These are phyloP conservation scores for Nitzschia sp. DNA, from an alignment of 108 stramenopile genomes.

Conservation along the genomic window DNA sequence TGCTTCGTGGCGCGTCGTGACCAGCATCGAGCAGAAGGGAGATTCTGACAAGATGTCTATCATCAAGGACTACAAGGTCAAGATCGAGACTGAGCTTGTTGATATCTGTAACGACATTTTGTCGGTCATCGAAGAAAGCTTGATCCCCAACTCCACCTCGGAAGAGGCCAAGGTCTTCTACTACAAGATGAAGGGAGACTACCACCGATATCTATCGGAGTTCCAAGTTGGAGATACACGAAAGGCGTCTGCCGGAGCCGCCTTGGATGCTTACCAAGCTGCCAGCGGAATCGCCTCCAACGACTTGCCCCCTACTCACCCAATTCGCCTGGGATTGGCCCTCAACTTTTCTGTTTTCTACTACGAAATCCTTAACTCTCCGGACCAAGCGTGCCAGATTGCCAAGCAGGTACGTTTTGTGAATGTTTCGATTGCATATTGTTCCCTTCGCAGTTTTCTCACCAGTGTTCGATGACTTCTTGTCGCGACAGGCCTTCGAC, in stretches of 20 bases:
- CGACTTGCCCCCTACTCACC: conserved; percentile 98
- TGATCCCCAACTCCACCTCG: conserved; percentile 97
- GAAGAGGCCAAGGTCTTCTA: conserved; percentile 99
- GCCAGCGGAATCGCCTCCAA: conserved; percentile 93
- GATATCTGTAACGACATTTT: conserved; percentile 99
- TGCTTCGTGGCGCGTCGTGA: conserved; percentile 99
- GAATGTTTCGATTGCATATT: background rate
- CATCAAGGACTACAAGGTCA: conserved; percentile 97
- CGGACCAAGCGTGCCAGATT: conserved; percentile 94
- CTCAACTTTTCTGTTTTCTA: conserved; percentile 99
- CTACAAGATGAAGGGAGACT: conserved; percentile 99
- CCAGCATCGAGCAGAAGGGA: conserved; percentile 98
- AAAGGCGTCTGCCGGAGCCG: conserved; percentile 89
- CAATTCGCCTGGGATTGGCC: conserved; percentile 99
- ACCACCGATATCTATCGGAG: conserved; percentile 98
- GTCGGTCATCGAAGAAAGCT: conserved; percentile 93
- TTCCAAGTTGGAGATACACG: conserved; percentile 88
- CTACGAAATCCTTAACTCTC: conserved; percentile 98
- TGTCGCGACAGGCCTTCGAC: conserved; percentile 96
- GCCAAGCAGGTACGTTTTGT: conserved; percentile 75
- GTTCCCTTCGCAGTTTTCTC: no score
- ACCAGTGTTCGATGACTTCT: no score
- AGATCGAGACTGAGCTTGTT: conserved; percentile 92
- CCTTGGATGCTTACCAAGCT: conserved; percentile 97
- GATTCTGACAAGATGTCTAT: conserved; percentile 87